Evolutionary conservation across 2,329 filamentous ascomycete species (phyloP), one percentile per base, ranked within the genome.

Genomic region (Orbilia javanica): DNA sequence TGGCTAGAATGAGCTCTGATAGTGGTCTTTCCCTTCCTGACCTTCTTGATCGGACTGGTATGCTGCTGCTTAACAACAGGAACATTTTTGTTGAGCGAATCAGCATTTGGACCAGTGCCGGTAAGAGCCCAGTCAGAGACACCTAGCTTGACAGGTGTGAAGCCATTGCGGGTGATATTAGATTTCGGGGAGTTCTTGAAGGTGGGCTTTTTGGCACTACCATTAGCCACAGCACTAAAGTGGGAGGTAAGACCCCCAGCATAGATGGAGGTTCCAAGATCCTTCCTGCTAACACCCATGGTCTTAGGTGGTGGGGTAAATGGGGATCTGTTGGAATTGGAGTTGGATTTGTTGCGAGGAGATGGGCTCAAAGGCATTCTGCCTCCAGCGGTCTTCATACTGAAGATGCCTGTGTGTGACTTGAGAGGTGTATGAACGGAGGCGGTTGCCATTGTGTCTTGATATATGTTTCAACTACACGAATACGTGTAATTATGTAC

Each of bases 301-400:
- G 25, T 64, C 46, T 76, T 80, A 4, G 79, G 85, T 73, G 87
- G 86, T 46, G 93, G 93, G 1, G 92, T 94, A 84, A 90, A 93
- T 0, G 92, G 92, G n/a, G 92, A 94, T 11, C 90, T 89, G 84
- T 89, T 87, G 75, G 86, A 87, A 83, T 88, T 87, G 71, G 86
- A 87, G 34, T 86, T 85, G 36, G 87, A 86, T 80, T 90, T 89
- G 79, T 87, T 86, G 81, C 91, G 90, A 74, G 96, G 96, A 73
- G 95, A 98, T 34, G 96, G 95, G 3, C 95, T 97, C 83, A 99
- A 87, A 82, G 96, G 94, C 88, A 97, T 94, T 79, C 96, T 93
- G 84, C 94, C 94, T 86, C 95, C 94, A 85, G 94, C 96, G 84
- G 94, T 96, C 84, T 94, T 94, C 81, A 93, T 90, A 81, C 92